phyloP scores from a whole-genome alignment of 2,329 filamentous ascomycete species.

The Aspergillus fructus region DNA sequence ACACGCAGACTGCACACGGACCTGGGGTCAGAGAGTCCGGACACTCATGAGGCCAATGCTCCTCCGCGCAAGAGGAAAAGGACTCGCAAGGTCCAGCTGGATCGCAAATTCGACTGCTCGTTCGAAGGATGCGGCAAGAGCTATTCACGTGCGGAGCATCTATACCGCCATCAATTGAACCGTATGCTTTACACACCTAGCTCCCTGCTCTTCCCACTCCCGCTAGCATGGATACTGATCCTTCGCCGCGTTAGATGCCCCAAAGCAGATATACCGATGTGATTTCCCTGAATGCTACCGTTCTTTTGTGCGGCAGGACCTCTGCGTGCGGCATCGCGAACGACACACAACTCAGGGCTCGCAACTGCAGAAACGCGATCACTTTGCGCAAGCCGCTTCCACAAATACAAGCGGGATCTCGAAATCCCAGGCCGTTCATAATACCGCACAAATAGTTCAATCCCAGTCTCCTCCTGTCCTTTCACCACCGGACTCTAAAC shows the following conservation, averaged over 20 bases:
- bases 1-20: constrained; percentile 13
- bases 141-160: constrained; percentile 92
- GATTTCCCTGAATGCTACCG: constrained; percentile 88
- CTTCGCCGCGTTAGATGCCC: constrained; percentile 62
- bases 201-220: background rate
- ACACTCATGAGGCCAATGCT: constrained; percentile 12
- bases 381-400: constrained; percentile 38
- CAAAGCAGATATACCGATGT: constrained; percentile 92
- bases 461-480: constrained; percentile 7
- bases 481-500: constrained; percentile 10
- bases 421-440: constrained; percentile 20
- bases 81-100: constrained; percentile 45
- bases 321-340: constrained; percentile 82
- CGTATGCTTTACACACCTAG: constrained; percentile 54
- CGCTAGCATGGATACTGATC: constrained; percentile 13
- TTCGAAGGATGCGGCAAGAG: constrained; percentile 89
- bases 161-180: constrained; percentile 95
- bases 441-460: constrained; percentile 18
- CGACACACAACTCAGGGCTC: constrained; percentile 67
- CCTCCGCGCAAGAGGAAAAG: constrained; percentile 28
- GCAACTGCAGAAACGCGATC: constrained; percentile 51
- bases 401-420: constrained; percentile 18
- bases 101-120: constrained; percentile 71
- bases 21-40: constrained; percentile 15
- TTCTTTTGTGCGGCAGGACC: constrained; percentile 88